phyloP scores from a whole-genome alignment of 1,284 basidiomycete species.

The Leccinum cinnamomeum region DNA sequence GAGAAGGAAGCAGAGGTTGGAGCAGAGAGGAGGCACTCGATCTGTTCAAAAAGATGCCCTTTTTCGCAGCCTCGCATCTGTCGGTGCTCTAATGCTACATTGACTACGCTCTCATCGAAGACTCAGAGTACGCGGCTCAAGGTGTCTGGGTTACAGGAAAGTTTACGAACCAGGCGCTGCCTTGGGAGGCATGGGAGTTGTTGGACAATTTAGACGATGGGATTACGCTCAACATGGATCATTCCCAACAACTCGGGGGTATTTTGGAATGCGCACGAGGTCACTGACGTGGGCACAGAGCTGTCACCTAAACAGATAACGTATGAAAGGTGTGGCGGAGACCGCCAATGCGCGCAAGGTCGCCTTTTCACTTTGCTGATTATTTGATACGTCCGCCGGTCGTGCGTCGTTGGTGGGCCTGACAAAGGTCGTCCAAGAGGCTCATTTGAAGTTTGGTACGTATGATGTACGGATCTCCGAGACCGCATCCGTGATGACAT shows the following conservation, averaged over 20 bases:
- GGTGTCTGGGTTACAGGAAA: conserved; percentile 61
- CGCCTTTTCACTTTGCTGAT: conserved; percentile 49
- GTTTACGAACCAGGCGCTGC: conserved; percentile 44
- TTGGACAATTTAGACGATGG: conserved; percentile 44
- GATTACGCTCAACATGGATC: conserved; percentile 54
- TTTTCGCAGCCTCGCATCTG: conserved; percentile 76
- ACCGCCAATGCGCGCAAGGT: conserved; percentile 54
- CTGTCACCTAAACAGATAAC: no score
- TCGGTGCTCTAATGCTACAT: conserved; percentile 68
- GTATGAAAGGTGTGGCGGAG: no score
- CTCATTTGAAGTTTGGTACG: conserved; percentile 43
- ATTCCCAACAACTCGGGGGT: conserved; percentile 51
- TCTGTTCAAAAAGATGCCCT: conserved; percentile 56
- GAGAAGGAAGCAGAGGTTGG: conserved; percentile 4
- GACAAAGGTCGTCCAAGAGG: conserved; percentile 41
- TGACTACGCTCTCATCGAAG: conserved; percentile 54
- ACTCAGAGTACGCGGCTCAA: conserved; percentile 50
- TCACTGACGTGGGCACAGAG: neutral
- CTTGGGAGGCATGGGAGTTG: conserved; percentile 49
- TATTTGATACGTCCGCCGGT: conserved; percentile 50
- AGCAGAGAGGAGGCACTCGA: conserved; percentile 60
- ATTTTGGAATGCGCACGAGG: neutral
- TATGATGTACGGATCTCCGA: conserved; percentile 7
- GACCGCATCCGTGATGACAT: conserved; percentile 12
- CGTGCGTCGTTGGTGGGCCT: conserved; percentile 9